phyloP scores from a whole-genome alignment of 805 yeast species.

The Ogataea zsoltii region DNA sequence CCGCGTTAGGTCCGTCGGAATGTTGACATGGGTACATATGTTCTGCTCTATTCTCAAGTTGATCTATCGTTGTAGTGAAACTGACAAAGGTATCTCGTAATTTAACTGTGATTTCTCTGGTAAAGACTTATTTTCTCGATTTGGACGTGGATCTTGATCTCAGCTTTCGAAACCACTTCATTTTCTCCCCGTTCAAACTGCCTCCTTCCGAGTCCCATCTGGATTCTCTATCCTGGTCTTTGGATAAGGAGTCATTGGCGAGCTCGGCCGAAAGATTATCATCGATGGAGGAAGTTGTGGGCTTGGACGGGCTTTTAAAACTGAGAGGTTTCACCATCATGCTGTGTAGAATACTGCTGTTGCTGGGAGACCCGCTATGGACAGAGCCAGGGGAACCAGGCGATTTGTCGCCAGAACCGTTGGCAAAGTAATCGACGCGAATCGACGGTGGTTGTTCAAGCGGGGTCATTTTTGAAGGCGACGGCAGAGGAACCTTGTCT shows the following conservation, averaged over 20 bases:
- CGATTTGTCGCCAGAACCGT: background rate
- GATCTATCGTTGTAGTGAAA: no score
- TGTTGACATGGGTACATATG: no score
- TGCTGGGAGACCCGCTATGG: constrained; percentile 6
- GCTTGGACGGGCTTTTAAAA: constrained; percentile 17
- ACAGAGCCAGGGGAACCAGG: constrained; percentile 5
- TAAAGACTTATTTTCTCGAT: constrained; percentile 14
- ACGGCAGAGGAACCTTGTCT: background rate
- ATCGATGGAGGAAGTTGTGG: constrained; percentile 14
- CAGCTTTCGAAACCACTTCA: constrained; percentile 47
- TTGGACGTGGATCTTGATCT: constrained; percentile 34
- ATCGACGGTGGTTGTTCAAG: constrained; percentile 18
- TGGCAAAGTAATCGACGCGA: constrained; percentile 11
- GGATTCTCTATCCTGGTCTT: constrained; percentile 32
- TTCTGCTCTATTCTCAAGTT: no score
- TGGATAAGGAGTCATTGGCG: constrained; percentile 3
- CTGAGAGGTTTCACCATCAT: constrained; percentile 19
- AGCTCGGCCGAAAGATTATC: constrained; percentile 10
- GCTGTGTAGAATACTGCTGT: constrained; percentile 8
- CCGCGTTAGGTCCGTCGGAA: no score
- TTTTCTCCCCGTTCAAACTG: constrained; percentile 22
- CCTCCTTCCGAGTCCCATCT: constrained; percentile 29
- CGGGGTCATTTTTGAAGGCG: constrained; percentile 12
- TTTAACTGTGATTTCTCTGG: no score
- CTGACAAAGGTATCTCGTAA: no score